Conservation (phyloP, 2,329 filamentous ascomycete genomes). For the Lecanoromycetidae sp. region DNA sequence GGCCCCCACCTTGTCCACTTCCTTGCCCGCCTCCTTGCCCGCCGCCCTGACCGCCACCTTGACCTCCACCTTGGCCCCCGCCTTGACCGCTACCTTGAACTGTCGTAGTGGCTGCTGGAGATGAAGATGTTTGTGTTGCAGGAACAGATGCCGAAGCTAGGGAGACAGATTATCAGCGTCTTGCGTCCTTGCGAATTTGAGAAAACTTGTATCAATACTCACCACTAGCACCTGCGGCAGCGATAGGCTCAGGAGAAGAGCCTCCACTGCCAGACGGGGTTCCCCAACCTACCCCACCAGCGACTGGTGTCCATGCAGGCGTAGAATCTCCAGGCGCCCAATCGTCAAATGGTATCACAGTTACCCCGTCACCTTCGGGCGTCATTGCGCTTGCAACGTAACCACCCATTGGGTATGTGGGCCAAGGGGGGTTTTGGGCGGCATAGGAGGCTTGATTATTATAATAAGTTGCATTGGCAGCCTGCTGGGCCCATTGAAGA, state of each 20-base stretch:
- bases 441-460: conserved; percentile 17
- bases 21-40: background rate
- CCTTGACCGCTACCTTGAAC: background rate
- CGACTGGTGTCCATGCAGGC: conserved; percentile 16
- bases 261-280: background rate
- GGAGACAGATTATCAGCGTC: no score
- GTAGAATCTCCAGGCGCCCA: conserved; percentile 12
- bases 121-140: background rate
- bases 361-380: conserved; percentile 9
- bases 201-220: no score
- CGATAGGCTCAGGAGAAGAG: no score
- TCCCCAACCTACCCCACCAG: conserved; percentile 17
- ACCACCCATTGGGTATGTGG: conserved; percentile 15
- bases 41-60: background rate
- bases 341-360: conserved; percentile 10
- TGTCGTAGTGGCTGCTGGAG: background rate
- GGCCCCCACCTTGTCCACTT: no score
- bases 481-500: conserved; percentile 11
- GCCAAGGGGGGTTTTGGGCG: conserved; percentile 8
- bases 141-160: background rate
- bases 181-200: no score
- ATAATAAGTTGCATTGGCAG: conserved; percentile 2
- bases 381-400: no score
- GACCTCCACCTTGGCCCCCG: background rate
- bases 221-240: no score